Evolutionary conservation across 192 early-diverging fungal genomes (phyloP), one percentile per base, ranked within the genome.

Genomic region (Jimgerdemannia lactiflua): DNA sequence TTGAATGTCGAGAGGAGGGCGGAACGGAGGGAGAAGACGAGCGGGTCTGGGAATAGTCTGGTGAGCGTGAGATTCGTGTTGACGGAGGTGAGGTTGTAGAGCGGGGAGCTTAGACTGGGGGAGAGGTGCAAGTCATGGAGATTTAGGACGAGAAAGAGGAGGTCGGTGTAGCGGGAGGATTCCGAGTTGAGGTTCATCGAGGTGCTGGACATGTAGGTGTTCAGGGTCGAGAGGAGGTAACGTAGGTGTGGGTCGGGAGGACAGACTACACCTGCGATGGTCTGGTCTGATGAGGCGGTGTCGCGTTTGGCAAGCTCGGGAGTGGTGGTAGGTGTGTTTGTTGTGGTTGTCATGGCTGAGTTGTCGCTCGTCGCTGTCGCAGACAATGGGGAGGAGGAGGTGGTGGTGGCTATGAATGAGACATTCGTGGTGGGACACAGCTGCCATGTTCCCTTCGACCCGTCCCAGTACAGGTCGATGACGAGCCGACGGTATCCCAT

Each of bases 381-480:
- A 19, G 67, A 39, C 6, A 19, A 68, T 7, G 18, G 9, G 18
- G 67, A 39, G 67, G 67, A 68, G 1, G 54, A 18, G 0, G 71
- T 68, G 7, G 39, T 68, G 39, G 44, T 64, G 17, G 42, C 4
- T 70, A 17, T 14, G 43, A 18, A n/a, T 3, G 42, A 65, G 19
- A 19, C 67, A 59, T 67, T 20, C 43, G 20, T 6, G 4, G 42
- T 44, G 4, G 78, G 78, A 11, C 80, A 81, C 9, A 81, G 41
- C n/a, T 77, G 76, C 80, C 80, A 81, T 40, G 41, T 69, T 3
- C 42, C 66, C 18, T 9, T 43, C 20, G 17, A 11, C 4, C 64
- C 9, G 18, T 77, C 64, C 80, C 80, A 81, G 42, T 81, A 81
- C 4, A 81, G 17, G n/a, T 81, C 80, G 3, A 81, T 6, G 4